These are phyloP conservation scores for Ceratocystis huliohia DNA, from an alignment of 2,329 filamentous ascomycete genomes.

Conservation along the genomic window DNA sequence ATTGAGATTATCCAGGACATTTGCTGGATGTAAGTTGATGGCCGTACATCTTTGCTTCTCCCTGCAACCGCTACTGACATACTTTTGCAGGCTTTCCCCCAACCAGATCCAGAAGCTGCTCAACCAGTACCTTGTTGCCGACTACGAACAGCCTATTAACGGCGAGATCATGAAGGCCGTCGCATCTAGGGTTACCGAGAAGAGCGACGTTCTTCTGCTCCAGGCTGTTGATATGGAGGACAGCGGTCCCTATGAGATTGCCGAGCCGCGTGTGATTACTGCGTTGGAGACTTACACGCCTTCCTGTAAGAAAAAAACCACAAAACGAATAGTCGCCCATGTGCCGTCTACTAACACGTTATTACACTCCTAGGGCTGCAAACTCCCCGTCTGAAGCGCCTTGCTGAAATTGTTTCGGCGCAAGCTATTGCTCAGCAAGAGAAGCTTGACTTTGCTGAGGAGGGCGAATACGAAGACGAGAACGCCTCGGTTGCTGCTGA, in stretches of 20 bases:
- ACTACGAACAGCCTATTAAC: slow-evolving; percentile 98
- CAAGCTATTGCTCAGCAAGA: slow-evolving; percentile 95
- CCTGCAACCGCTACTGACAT: slow-evolving; percentile 11
- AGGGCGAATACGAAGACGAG: slow-evolving; percentile 35
- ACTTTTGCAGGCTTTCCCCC: slow-evolving; percentile 61
- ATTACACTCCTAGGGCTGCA: slow-evolving; percentile 56
- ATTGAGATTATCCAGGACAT: slow-evolving; percentile 99
- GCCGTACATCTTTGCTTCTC: neutral
- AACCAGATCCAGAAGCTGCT: slow-evolving; percentile 98
- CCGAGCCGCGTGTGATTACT: slow-evolving; percentile 88
- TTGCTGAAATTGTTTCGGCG: slow-evolving; percentile 95
- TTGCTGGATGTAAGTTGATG: slow-evolving; percentile 82
- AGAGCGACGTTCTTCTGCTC: slow-evolving; percentile 88
- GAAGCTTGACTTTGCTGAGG: slow-evolving; percentile 51
- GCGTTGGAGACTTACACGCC: slow-evolving; percentile 96
- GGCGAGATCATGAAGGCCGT: slow-evolving; percentile 99
- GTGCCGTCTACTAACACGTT: slow-evolving; percentile 24
- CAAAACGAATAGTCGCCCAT: neutral
- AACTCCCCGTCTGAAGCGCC: slow-evolving; percentile 84
- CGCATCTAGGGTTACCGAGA: slow-evolving; percentile 90
- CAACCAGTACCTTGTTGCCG: slow-evolving; percentile 95
- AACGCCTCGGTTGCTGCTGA: slow-evolving; percentile 28
- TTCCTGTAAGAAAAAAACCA: slow-evolving; percentile 54
- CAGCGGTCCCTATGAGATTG: slow-evolving; percentile 95
- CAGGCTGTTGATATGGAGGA: slow-evolving; percentile 98